Evolutionary conservation across 495 filamentous ascomycete species (phyloP), one percentile per base, ranked within the genome.

Genomic region (Aspergillus diversus): DNA sequence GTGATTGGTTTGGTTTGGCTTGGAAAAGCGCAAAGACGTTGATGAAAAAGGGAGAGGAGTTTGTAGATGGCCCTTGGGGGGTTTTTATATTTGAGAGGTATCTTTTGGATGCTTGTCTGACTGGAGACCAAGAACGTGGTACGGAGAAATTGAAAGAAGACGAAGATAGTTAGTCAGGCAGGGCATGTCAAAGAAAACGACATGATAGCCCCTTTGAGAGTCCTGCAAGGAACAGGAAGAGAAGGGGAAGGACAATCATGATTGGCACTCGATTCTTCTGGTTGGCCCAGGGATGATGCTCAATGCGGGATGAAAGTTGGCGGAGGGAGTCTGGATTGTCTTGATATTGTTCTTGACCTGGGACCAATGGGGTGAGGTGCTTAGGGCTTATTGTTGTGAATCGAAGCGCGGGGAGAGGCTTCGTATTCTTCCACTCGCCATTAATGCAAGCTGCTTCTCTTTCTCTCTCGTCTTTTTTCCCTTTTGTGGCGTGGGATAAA

Each of bases 11-110:
- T 66, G 53, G 50, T 43, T 64, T 59, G 57, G 31, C 16, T 49
- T 59, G 56, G 63, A 64, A 63, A 63, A 42, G 63, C 69, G 59
- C 43, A 50, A 73, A 73, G 68, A 68, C 65, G 55, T 66, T 69
- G 66, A 31, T 31, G 57, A 61, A 16, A 9, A 55, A 15, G 54
- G 63, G 61, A 66, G 57, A 65, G 15, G 34, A 65, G 37, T 60
- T 49, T 48, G 15, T 13, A 50, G 37, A 34, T 61, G 60, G 31
- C 5, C 33, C 27, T 59, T 42, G 32, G 35, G 39, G 57, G 46
- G 39, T 60, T 47, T 27, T 60, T 55, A 46, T 37, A 67, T 1
- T 31, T 49, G 46, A 27, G 21, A 27, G 21, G 21, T 27, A 27
- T 27, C 21, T 27, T 27, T 27, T 27, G 21, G 21, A 27, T 27